Base-by-base conservation (phyloP, 2,329 filamentous ascomycete species). In the Phyllosticta capitalensis region DNA sequence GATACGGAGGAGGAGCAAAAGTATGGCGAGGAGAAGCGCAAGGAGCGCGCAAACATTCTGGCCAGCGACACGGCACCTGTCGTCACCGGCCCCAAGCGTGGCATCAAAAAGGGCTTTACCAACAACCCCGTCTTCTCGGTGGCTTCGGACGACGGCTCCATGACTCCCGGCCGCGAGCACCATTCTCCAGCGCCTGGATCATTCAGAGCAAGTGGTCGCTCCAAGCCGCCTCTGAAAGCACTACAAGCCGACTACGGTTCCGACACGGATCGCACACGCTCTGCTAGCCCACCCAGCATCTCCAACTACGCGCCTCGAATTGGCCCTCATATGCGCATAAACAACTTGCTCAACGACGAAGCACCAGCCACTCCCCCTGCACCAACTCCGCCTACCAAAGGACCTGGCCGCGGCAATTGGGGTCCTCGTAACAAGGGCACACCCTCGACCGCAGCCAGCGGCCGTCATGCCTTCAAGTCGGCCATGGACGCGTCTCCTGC, bases 11-110 rank as follows among this genome's bases (percentile, higher is more conserved):
- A 85, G 59, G 88, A 92, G 73, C 74, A 84, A 60, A 80, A 82
- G 2, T 92, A 89, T 74, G 88, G 88, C 26, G 79, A 83, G 63
- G 79, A 82, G 65, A 92, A 91, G 76, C 83, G 88, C 72, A 85
- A 83, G 67, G 88, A 90, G 71, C 80, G 88, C 56, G 86, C 85
- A 64, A 69, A 75, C 66, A 92, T 92, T 63, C 81, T 92, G 55
- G 86, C 87, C 63, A 86, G 85, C 67, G 89, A 92, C 66, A 86
- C 88, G 69, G 84, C 83, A 26, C 87, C 86, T 60, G 78, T 87
- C 5, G 84, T 79, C 65, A 79, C 77, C 7, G 78, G 77, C 6
- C 74, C 78, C 2, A 80, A 79, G 68, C 72, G 77, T 9, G 76
- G 75, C 1, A 72, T 75, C 60, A 79, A 78, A 65, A 78, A 78